Conservation (phyloP, 2,329 filamentous ascomycete genomes). For the Scytalidium lignicola region DNA sequence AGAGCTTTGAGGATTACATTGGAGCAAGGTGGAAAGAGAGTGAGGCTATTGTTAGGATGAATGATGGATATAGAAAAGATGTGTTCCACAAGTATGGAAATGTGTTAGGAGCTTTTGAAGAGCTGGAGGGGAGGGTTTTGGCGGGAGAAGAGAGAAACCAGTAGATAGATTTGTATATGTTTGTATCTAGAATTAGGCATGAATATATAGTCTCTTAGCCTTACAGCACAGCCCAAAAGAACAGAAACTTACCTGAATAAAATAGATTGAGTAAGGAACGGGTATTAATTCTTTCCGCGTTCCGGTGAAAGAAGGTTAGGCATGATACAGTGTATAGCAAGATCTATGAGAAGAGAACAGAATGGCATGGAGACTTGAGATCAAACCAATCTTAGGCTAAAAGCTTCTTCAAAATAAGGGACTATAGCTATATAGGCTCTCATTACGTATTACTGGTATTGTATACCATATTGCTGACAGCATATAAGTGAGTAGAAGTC, state of each 20-base stretch:
- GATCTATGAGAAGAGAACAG: too few relatives aligned
- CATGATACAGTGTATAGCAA: too few relatives aligned
- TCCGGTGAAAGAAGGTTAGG: too few relatives aligned
- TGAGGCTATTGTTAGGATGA: slow-evolving; percentile 76
- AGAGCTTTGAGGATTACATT: slow-evolving; percentile 87
- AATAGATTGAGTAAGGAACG: too few relatives aligned
- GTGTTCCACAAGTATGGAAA: slow-evolving; percentile 74
- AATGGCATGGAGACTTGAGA: too few relatives aligned
- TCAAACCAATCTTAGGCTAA: too few relatives aligned
- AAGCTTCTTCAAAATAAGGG: too few relatives aligned
- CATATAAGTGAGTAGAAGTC: too few relatives aligned
- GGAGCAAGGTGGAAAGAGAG: slow-evolving; percentile 80
- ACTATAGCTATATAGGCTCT: too few relatives aligned
- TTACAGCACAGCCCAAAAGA: background rate
- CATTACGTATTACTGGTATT: too few relatives aligned
- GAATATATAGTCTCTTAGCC: background rate
- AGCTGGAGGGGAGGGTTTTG: slow-evolving; percentile 67
- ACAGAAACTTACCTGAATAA: background rate
- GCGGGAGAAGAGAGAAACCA: slow-evolving; percentile 27
- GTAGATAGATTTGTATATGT: background rate
- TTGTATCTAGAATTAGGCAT: background rate
- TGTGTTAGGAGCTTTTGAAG: slow-evolving; percentile 70
- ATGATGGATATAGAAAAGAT: slow-evolving; percentile 70
- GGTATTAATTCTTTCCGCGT: too few relatives aligned
- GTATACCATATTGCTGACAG: too few relatives aligned